These are phyloP conservation scores for Lentinula edodes DNA, from an alignment of 768 basidiomycete genomes.

Conservation along the genomic window DNA sequence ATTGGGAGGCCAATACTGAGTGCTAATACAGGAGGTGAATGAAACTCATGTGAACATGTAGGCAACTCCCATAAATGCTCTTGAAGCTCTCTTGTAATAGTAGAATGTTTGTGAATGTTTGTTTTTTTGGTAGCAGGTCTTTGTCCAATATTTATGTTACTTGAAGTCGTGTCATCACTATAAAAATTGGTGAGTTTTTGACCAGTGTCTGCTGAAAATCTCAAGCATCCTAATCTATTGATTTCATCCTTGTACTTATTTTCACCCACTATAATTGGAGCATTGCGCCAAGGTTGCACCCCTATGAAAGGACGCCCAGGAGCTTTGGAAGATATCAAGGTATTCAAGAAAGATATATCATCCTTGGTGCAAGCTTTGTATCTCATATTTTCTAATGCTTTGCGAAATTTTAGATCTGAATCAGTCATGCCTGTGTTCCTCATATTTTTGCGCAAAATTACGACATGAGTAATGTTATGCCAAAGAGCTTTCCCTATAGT, in stretches of 20 bases:
- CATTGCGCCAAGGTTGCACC: constrained; percentile 18
- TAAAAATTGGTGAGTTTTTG: constrained; percentile 20
- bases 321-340: constrained; percentile 9
- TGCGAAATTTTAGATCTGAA: constrained; percentile 27
- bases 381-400: constrained; percentile 10
- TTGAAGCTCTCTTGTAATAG: constrained; percentile 10
- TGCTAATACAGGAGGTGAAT: constrained; percentile 21
- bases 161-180: constrained; percentile 9
- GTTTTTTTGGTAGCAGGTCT: not conserved
- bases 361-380: not conserved
- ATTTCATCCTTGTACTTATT: constrained; percentile 25
- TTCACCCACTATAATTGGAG: constrained; percentile 26
- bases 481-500: constrained; percentile 21
- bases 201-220: constrained; percentile 24
- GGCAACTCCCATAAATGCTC: constrained; percentile 17
- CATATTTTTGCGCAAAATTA: constrained; percentile 26
- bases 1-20: constrained; percentile 28
- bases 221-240: constrained; percentile 20
- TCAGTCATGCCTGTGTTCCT: constrained; percentile 13
- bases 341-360: constrained; percentile 30
- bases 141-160: not conserved
- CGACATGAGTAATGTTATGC: constrained; percentile 23
- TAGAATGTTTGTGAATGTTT: too few relatives aligned
- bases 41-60: constrained; percentile 17
- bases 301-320: constrained; percentile 43